Evolutionary conservation across 352 stramenopile genomes (phyloP), one percentile per base, ranked within the genome.

Genomic region (Globisporangium abappressorium): DNA sequence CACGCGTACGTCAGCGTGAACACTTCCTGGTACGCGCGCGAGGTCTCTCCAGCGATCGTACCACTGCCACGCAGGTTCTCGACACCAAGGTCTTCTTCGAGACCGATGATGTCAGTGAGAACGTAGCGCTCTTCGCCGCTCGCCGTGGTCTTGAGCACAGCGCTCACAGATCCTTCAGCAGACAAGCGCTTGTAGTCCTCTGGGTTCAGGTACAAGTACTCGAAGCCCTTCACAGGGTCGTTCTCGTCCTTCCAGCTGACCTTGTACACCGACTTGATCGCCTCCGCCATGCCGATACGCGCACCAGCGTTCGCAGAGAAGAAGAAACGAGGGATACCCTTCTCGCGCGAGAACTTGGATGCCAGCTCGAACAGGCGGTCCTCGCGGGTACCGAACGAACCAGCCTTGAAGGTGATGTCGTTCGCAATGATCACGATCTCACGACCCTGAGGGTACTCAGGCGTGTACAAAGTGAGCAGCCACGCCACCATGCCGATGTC

Each of bases 401-500:
- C 98, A 53, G 98, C 97, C 78, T 99, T 98, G 82, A 98, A 93
- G 33, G 98, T 99, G 74, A 99, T 99, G 74, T 99, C 98, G 81
- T 99, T 99, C 54, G 97, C 93, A 84, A 99, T 99, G 57, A 99
- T 78, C 20, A 99, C 86, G 47, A 99, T 78, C 82, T 99, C 92
- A 60, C 98, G 94, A 51, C 97, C 97, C 62, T 96, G 81, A 18
- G 94, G 97, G 82, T 98, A 99, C 85, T 99, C 97, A 1, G 98
- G 95, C 56, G 98, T 99, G 79, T 97, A 98, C 26, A 99, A 72
- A 64, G 89, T 98, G 65, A 99, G 87, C 65, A 98, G 76, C 98
- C 98, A 99, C 28, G 98, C 98, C 64, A 99, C 97, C 98, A 99
- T 99, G 65, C 97, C 98, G 61, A 99, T 98, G 82, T 98, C 84